Evolutionary conservation across 2,329 filamentous ascomycete genomes (phyloP).

Genomic region (Fusarium stilboides): DNA sequence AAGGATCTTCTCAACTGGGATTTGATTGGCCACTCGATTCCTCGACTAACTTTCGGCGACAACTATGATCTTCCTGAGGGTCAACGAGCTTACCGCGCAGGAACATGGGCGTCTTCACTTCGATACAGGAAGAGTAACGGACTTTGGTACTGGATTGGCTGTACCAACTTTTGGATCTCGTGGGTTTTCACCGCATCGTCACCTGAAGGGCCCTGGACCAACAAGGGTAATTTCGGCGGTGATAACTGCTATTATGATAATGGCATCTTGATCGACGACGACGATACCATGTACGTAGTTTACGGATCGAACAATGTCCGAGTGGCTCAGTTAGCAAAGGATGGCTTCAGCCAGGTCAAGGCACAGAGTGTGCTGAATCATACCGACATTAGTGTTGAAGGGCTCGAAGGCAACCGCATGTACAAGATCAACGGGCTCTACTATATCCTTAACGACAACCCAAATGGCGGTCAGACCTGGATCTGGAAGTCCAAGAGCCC

Average conservation of each 20-base stretch:
- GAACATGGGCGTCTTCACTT: slow-evolving; percentile 70
- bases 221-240: slow-evolving; percentile 54
- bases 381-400: slow-evolving; percentile 59
- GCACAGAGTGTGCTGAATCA: slow-evolving; percentile 61
- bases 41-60: slow-evolving; percentile 61
- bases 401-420: slow-evolving; percentile 69
- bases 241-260: slow-evolving; percentile 69
- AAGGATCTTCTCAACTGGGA: slow-evolving; percentile 70
- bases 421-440: slow-evolving; percentile 67
- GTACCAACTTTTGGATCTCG: slow-evolving; percentile 65
- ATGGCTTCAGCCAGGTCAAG: slow-evolving; percentile 63
- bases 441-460: slow-evolving; percentile 67
- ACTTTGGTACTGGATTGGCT: slow-evolving; percentile 72
- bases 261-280: slow-evolving; percentile 70
- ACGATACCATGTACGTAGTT: slow-evolving; percentile 72
- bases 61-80: slow-evolving; percentile 61
- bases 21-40: slow-evolving; percentile 61
- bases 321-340: slow-evolving; percentile 66
- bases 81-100: slow-evolving; percentile 64
- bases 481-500: slow-evolving; percentile 66
- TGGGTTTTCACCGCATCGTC: slow-evolving; percentile 67
- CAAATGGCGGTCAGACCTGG: slow-evolving; percentile 59
- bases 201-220: slow-evolving; percentile 61
- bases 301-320: slow-evolving; percentile 66
- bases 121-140: slow-evolving; percentile 65